phyloP scores from a whole-genome alignment of 2,329 filamentous ascomycete species.

The Tympanopsis confertula region DNA sequence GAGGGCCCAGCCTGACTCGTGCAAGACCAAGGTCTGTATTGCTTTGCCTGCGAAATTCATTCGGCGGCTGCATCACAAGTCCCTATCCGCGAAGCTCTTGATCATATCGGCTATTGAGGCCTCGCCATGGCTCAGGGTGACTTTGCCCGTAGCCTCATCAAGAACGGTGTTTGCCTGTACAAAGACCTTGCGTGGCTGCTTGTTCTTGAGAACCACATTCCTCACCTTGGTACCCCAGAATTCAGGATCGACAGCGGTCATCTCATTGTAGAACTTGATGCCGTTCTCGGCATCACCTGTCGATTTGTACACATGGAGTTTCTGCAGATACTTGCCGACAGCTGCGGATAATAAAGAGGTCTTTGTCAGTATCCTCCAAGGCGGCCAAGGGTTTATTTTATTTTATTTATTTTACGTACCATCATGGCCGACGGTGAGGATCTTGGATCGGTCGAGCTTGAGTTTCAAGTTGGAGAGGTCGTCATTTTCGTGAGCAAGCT shows the following conservation, averaged over 20 bases:
- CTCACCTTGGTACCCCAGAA: conserved; percentile 77
- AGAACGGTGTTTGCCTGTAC: conserved; percentile 84
- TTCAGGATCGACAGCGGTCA: conserved; percentile 69
- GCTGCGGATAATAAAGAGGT: conserved; percentile 27
- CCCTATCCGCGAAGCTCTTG: conserved; percentile 64
- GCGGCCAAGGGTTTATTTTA: too few species aligned
- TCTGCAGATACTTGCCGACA: conserved; percentile 78
- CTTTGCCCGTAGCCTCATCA: conserved; percentile 55
- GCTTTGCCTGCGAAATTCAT: too few species aligned
- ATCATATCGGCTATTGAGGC: conserved; percentile 71
- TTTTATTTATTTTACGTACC: too few species aligned
- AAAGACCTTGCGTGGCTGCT: conserved; percentile 77
- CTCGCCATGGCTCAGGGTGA: conserved; percentile 76
- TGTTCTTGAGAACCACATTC: conserved; percentile 62
- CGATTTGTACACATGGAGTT: conserved; percentile 83
- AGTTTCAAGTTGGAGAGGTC: conserved; percentile 75
- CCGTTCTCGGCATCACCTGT: conserved; percentile 74
- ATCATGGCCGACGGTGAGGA: conserved; percentile 68
- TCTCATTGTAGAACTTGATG: conserved; percentile 68
- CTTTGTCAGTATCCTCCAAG: background rate
- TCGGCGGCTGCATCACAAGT: too few species aligned
- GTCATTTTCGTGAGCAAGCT: conserved; percentile 61
- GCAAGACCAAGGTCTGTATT: too few species aligned
- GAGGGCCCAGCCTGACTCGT: too few species aligned
- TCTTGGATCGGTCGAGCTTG: conserved; percentile 73